Conservation (phyloP, 2,329 filamentous ascomycete species). For the Aspergillus flavus region DNA sequence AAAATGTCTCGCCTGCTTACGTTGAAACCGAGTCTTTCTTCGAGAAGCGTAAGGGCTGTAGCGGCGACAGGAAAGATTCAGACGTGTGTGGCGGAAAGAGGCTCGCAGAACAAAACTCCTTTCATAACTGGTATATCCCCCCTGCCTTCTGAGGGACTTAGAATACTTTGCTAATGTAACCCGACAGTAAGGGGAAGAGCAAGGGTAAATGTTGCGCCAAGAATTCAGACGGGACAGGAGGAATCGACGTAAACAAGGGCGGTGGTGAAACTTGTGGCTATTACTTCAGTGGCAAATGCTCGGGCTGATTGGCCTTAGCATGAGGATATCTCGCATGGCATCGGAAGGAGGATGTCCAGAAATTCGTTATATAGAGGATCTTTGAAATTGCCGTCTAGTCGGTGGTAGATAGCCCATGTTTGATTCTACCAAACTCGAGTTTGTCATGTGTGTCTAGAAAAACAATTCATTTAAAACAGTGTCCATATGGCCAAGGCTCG, state of each 20-base stretch:
- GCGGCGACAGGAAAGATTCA: background rate
- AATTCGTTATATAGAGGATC: background rate
- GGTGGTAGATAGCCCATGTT: background rate
- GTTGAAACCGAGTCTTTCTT: background rate
- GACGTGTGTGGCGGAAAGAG: background rate
- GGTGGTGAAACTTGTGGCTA: background rate
- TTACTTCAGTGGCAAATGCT: background rate
- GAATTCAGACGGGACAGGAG: background rate
- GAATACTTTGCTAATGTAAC: background rate
- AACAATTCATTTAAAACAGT: background rate
- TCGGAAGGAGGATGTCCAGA: background rate
- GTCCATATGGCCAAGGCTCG: background rate
- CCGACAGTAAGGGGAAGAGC: background rate
- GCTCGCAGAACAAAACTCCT: background rate
- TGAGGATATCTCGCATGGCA: background rate
- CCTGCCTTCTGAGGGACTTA: background rate
- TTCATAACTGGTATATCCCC: background rate
- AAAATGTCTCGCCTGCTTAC: background rate
- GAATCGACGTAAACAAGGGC: background rate
- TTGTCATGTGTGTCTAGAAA: background rate
- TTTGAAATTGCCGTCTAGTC: background rate
- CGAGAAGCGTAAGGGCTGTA: background rate
- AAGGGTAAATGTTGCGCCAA: background rate
- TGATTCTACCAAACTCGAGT: background rate
- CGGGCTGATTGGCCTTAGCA: background rate